These are phyloP conservation scores for Cetradonia linearis DNA, from an alignment of 495 filamentous ascomycete species.

Conservation along the genomic window DNA sequence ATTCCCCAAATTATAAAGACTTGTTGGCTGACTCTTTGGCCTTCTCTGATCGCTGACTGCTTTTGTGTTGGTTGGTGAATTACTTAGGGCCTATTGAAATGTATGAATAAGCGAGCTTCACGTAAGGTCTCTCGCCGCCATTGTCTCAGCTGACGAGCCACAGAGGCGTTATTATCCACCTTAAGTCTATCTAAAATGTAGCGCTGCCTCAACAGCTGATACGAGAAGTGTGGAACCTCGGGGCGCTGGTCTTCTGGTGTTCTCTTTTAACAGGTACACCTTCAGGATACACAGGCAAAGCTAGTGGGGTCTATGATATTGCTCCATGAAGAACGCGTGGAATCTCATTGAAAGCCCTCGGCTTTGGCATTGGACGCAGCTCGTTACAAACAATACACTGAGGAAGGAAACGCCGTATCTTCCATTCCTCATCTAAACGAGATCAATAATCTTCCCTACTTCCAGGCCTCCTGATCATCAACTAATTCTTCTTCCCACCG, in stretches of 20 bases:
- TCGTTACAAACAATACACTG: not conserved
- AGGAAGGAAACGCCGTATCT: not conserved
- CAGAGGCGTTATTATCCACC: not conserved
- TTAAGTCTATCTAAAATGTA: not conserved
- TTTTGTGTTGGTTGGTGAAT: not conserved
- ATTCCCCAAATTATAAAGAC: not conserved
- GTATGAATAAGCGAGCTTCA: not conserved
- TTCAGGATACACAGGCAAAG: not conserved
- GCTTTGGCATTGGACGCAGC: not conserved
- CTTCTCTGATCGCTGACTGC: not conserved
- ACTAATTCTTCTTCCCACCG: slow-evolving; percentile 2
- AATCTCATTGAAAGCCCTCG: not conserved
- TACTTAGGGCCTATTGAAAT: not conserved
- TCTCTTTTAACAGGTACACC: not conserved
- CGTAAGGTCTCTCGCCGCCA: not conserved
- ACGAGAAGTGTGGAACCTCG: not conserved
- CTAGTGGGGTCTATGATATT: not conserved
- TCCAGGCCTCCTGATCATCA: not conserved
- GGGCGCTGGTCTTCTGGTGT: not conserved
- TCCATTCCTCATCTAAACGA: not conserved
- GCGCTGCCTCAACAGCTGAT: not conserved
- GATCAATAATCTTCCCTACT: not conserved
- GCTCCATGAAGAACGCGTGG: not conserved
- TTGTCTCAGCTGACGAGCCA: not conserved
- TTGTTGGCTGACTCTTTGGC: not conserved